Evolutionary conservation across 2,329 filamentous ascomycete genomes (phyloP).

Genomic region (Pseudogymnoascus sp.): DNA sequence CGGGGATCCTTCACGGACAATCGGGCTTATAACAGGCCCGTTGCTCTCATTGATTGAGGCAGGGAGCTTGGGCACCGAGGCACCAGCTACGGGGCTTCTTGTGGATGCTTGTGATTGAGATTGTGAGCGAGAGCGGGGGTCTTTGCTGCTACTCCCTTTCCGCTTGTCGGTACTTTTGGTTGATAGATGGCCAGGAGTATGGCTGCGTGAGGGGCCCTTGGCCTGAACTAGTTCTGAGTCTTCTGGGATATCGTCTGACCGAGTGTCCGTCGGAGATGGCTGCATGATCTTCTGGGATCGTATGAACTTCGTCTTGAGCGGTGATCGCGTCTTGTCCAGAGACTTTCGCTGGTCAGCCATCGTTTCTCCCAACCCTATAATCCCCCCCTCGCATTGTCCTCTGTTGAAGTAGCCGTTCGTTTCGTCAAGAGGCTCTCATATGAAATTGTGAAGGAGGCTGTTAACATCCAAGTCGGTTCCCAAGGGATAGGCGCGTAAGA

Average conservation of each 20-base stretch:
- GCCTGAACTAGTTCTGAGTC: conserved; percentile 30
- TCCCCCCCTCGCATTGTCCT: conserved; percentile 15
- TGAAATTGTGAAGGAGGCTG: conserved; percentile 2
- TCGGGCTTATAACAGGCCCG: background rate
- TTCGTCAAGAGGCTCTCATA: background rate
- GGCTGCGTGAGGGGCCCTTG: conserved; percentile 39
- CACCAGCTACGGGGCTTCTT: conserved; percentile 14
- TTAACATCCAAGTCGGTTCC: conserved; percentile 1
- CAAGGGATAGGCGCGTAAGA: conserved; percentile 3
- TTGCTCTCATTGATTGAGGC: background rate
- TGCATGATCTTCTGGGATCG: conserved; percentile 45
- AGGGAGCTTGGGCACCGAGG: background rate
- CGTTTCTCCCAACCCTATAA: conserved; percentile 13
- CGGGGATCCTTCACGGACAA: background rate
- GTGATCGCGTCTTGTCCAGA: conserved; percentile 26
- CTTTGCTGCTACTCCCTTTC: conserved; percentile 24
- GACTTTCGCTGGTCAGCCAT: conserved; percentile 27
- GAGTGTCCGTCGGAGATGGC: conserved; percentile 29
- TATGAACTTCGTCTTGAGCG: conserved; percentile 36
- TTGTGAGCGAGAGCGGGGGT: conserved; percentile 27
- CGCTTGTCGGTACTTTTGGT: conserved; percentile 41
- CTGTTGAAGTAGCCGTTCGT: conserved; percentile 6
- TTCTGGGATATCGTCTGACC: conserved; percentile 29
- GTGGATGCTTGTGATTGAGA: conserved; percentile 20
- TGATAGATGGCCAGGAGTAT: conserved; percentile 53